These are phyloP conservation scores for Pythium scleroteichum DNA, from an alignment of 352 stramenopile genomes.

Conservation along the genomic window DNA sequence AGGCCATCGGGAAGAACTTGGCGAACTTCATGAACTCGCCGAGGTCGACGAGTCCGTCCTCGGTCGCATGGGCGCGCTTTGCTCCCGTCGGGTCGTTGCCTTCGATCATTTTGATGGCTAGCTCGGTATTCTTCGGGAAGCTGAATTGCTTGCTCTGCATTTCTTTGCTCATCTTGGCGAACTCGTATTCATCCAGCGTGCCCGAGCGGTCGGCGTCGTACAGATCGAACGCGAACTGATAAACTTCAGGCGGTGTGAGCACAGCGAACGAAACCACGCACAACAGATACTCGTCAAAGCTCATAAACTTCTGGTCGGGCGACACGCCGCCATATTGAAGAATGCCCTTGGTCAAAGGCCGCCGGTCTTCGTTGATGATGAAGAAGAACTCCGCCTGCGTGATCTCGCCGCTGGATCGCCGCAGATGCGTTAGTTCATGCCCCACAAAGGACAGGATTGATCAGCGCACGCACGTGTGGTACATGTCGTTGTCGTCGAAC, in stretches of 20 bases:
- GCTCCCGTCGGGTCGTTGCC: constrained; percentile 22
- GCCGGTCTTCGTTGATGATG: constrained; percentile 63
- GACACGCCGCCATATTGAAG: constrained; percentile 44
- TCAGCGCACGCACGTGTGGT: constrained; percentile 50
- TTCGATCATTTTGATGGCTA: constrained; percentile 53
- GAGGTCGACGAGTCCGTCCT: constrained; percentile 27
- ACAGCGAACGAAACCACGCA: constrained; percentile 60
- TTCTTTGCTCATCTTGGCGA: constrained; percentile 61
- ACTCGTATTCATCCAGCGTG: constrained; percentile 61
- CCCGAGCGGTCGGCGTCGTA: constrained; percentile 64
- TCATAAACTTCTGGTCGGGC: constrained; percentile 52
- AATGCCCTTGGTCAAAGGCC: constrained; percentile 55
- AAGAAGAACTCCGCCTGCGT: constrained; percentile 75
- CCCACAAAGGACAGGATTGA: too few relatives aligned
- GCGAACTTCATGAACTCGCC: constrained; percentile 30
- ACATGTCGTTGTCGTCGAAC: constrained; percentile 77
- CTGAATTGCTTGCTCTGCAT: constrained; percentile 66
- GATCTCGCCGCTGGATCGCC: constrained; percentile 53
- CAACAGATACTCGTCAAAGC: constrained; percentile 64
- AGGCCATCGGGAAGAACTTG: constrained; percentile 24
- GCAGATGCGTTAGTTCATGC: not conserved
- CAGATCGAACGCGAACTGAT: constrained; percentile 69
- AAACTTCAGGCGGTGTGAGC: constrained; percentile 66
- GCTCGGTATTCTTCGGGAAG: constrained; percentile 64
- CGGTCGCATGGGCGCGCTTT: constrained; percentile 23